Evolutionary conservation across 768 basidiomycete genomes (phyloP).

Genomic region (Holtermanniella nyarrowii): DNA sequence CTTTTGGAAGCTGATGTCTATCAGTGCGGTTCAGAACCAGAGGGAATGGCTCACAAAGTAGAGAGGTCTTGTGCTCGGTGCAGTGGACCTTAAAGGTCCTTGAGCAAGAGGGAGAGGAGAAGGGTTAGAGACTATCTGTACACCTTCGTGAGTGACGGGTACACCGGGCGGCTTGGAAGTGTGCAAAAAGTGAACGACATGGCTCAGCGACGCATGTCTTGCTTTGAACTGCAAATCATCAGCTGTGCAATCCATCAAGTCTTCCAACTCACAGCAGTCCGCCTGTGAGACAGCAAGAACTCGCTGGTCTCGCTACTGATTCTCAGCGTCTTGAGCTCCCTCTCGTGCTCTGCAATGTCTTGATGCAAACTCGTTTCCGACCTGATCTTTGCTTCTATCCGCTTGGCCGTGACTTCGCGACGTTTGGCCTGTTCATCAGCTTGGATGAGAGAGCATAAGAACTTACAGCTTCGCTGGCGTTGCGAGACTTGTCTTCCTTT

Average conservation of each 20-base stretch:
- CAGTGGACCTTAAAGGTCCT: too few species aligned
- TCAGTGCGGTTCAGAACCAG: neutral
- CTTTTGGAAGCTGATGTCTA: constrained; percentile 26
- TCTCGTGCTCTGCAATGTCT: constrained; percentile 32
- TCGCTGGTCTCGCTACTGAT: constrained; percentile 31
- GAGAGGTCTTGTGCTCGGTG: constrained; percentile 26
- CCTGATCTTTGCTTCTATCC: constrained; percentile 31
- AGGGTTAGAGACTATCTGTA: constrained; percentile 19
- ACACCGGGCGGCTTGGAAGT: constrained; percentile 20
- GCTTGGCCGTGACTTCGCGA: constrained; percentile 29
- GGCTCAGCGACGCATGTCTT: constrained; percentile 26
- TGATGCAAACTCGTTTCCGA: constrained; percentile 31
- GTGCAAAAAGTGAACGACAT: constrained; percentile 29
- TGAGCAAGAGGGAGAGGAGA: constrained; percentile 32
- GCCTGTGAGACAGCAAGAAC: constrained; percentile 26
- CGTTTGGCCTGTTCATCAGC: constrained; percentile 23
- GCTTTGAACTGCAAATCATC: constrained; percentile 18
- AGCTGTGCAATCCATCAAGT: neutral
- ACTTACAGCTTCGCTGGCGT: constrained; percentile 33
- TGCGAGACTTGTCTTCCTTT: constrained; percentile 34
- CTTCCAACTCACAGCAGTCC: constrained; percentile 27
- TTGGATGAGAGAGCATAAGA: neutral
- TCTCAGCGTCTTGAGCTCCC: constrained; percentile 29
- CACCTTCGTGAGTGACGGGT: constrained; percentile 16
- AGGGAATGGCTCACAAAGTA: constrained; percentile 29